These are phyloP conservation scores for Discostella pseudostelligera DNA, from an alignment of 108 stramenopile species.

Conservation along the genomic window DNA sequence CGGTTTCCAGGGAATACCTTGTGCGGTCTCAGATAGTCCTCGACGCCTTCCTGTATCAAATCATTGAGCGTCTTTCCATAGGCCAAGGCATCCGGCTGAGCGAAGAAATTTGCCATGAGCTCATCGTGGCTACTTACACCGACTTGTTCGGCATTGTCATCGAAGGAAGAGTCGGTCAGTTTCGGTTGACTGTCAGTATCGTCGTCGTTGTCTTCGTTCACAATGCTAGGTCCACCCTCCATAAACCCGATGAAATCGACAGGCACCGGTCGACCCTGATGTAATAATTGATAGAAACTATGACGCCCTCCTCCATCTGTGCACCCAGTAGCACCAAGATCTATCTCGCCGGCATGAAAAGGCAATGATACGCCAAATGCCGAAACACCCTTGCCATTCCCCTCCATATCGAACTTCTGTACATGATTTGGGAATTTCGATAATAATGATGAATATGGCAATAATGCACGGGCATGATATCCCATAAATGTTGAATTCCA, in stretches of 20 bases:
- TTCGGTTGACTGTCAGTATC: constrained; percentile 2
- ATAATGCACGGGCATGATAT: constrained; percentile 84
- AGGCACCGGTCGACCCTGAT: constrained; percentile 96
- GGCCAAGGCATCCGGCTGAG: constrained; percentile 98
- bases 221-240: constrained; percentile 70
- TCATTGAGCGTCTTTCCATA: constrained; percentile 86
- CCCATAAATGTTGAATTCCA: constrained; percentile 99
- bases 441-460: constrained; percentile 94
- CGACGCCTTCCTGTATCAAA: constrained; percentile 89
- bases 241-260: constrained; percentile 97
- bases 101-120: constrained; percentile 99
- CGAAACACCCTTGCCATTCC: constrained; percentile 96
- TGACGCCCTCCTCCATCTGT: constrained; percentile 79
- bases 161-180: neutral
- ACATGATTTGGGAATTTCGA: constrained; percentile 93
- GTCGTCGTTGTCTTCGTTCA: constrained; percentile 42
- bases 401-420: constrained; percentile 99
- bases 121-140: constrained; percentile 95
- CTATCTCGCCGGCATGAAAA: constrained; percentile 79
- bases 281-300: constrained; percentile 96
- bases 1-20: constrained; percentile 98
- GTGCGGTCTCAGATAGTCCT: constrained; percentile 70
- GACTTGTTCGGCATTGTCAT: constrained; percentile 52
- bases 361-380: constrained; percentile 57
- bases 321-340: constrained; percentile 94